Base-by-base conservation (phyloP, 441 rosid species). In the Erodium texanum region DNA sequence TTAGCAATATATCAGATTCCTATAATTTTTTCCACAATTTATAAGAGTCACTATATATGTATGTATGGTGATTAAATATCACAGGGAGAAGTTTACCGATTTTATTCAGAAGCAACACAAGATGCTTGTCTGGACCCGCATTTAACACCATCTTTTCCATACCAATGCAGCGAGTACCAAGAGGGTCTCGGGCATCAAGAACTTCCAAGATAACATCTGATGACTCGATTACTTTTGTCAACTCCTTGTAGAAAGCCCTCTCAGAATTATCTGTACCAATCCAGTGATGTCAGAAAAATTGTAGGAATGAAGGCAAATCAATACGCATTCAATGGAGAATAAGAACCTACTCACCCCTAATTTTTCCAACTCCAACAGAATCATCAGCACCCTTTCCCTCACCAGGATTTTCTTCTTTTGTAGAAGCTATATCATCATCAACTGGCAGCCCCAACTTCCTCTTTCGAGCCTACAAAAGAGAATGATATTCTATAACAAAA, bases 171-270 rank as follows among this genome's bases (percentile, higher is more conserved):
- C 99, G 94, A 16, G 92, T 89, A 62, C 99, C 94, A 29, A 89
- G 82, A 22, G 98, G 97, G 79, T 94, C 99, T 50, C 97, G 83
- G 0, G 97, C 94, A 79, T 94, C 98, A 62, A 94, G 87, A 73
- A 94, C 93, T 83, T 94, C 99, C 79, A 94, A 62, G 73, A 92
- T 88, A 75, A 94, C 98, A 84, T 94, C 98, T 1, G 98, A 92
- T 74, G 80, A 81, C 76, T 94, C 98, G 67, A 94, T 80, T 20
- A 94, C 99, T 76, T 88, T 92, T 70, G 80, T 96, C 84, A 94
- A 78, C 75, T 94, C 98, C 87, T 88, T 94, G 75, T 88, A 94
- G 80, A 94, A 94, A 71, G 88, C 91, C 75, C 88, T 86, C 56
- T 92, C 98, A 0, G 97, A 86, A 76, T 80, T 87, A 82, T 92